Evolutionary conservation across 2,329 filamentous ascomycete genomes (phyloP), one percentile per base, ranked within the genome.

Genomic region (Pleurostoma richardsiae): DNA sequence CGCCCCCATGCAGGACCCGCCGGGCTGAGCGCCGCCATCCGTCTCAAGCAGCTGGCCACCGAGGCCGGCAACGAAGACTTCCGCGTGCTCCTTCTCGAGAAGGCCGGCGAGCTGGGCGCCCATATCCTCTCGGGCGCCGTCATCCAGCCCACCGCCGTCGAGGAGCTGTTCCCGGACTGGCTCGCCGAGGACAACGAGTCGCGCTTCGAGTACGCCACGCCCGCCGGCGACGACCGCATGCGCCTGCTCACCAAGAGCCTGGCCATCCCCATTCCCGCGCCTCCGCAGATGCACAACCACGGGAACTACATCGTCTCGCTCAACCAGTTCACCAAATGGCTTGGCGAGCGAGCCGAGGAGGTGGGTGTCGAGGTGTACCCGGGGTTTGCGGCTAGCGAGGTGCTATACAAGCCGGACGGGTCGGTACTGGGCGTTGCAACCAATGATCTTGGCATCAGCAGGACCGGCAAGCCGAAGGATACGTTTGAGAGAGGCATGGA

Each of bases 301-400:
- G 94, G 94, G 56, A 99, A 99, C 70, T 97, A 95, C 67, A 99
- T 99, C 56, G 83, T 99, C 60, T 95, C 89, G 61, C 71, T 99
- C 59, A 97, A 95, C 67, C 89, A 97, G 67, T 86, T 99, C 61
- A 87, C 88, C 48, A 95, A 92, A 69, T 99, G 94, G 94, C 76
- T 99, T 3, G 91, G 89, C 42, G 94, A 97, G 65, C 82, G 92
- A 42, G 94, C 94, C n/a, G 94, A 99, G 69, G 94, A 97, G 69
- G 63, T 95, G 30, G 94, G 94, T 30, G 94, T 99, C 29, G 94
- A 99, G 69, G 82, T 99, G 10, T 99, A 97, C 59, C 88, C 94
- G 4, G 94, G 94, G 3, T 99, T 99, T 59, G 91, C 94, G 10
- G 94, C 91, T 4, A 90, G 90, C 29, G 94, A 99, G 70, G 80